phyloP scores from a whole-genome alignment of 2,329 filamentous ascomycete genomes.

The Aspergillus tubingensis region DNA sequence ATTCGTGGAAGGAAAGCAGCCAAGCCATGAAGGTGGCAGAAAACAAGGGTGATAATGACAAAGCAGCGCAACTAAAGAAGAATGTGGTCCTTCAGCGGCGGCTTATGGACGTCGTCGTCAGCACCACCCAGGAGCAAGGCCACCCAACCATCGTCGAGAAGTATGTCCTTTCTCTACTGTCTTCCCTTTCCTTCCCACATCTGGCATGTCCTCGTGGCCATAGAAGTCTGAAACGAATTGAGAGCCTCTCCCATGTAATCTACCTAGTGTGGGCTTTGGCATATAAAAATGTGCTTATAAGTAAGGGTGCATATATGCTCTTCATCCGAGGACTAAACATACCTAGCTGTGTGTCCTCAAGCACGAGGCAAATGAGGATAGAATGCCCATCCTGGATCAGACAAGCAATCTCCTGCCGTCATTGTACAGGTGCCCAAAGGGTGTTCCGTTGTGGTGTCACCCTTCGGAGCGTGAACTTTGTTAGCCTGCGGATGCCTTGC shows the following conservation, averaged over 20 bases:
- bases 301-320: constrained; percentile 27
- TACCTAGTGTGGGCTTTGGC: constrained; percentile 29
- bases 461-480: not conserved
- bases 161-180: constrained; percentile 43
- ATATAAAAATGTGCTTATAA: constrained; percentile 31
- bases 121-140: constrained; percentile 45
- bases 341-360: constrained; percentile 13
- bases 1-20: constrained; percentile 62
- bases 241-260: constrained; percentile 40
- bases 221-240: constrained; percentile 40
- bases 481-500: not conserved
- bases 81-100: constrained; percentile 60
- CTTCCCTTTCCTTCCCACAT: constrained; percentile 16
- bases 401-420: constrained; percentile 1
- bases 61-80: constrained; percentile 57
- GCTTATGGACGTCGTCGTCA: constrained; percentile 55
- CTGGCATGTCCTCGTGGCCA: constrained; percentile 33
- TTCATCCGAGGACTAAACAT: constrained; percentile 13
- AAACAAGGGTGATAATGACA: constrained; percentile 56
- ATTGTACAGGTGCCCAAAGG: not conserved
- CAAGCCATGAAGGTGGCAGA: constrained; percentile 60
- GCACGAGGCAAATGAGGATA: constrained; percentile 2
- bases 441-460: not conserved
- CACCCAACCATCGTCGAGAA: constrained; percentile 52
- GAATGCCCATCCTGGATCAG: not conserved